Base-by-base conservation (phyloP, 1,284 basidiomycete genomes). In the Irpex sp. region DNA sequence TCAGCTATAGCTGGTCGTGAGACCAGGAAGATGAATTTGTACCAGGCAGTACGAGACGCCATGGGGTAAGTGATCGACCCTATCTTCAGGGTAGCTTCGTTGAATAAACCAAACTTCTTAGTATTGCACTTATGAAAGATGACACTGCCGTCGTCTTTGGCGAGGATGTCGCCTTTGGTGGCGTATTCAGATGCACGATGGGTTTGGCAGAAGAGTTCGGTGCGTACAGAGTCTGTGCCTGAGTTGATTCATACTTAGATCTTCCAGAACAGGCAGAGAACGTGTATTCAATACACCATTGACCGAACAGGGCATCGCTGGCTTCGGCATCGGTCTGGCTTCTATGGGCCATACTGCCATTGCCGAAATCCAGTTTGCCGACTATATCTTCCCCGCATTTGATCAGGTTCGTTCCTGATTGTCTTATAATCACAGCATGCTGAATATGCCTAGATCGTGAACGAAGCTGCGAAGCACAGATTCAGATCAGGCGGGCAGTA, bases 211-310 rank as follows among this genome's bases (percentile, higher is more conserved):
- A 97, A 72, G 93, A 96, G 74, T 98, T 95, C 73, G 96, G 94
- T 89, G 67, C 64, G 78, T 58, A 11, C 47, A 13, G 15, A 5
- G 9, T 21, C 21, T 19, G 44, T 5, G 49, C 17, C 31, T 34
- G 31, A 6, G 31, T 34, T 34, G 31, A 34, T 34, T 34, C 55
- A 40, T 55, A 55, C 36, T 57, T 59, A 57, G 37, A 40, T 64
- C 61, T 62, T 54, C 64, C 15, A 61, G 49, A 52, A 31, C 70
- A 94, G 93, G 94, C 44, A 85, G 88, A 58, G 93, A 96, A 76
- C 86, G 95, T 51, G 93, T 97, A n/a, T 97, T 97, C 78, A 97
- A 97, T 75, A 97, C 95, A 0, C 94, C 95, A 4, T 75, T 97
- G 61, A 96, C 93, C 0, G 95, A 97, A 73, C 94, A 98, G 76